A percentile compares a stretch with the other conserved stretches of the same genome.
Conservation (phyloP, 768 basidiomycete species). For the Tubosaeta sp. region DNA sequence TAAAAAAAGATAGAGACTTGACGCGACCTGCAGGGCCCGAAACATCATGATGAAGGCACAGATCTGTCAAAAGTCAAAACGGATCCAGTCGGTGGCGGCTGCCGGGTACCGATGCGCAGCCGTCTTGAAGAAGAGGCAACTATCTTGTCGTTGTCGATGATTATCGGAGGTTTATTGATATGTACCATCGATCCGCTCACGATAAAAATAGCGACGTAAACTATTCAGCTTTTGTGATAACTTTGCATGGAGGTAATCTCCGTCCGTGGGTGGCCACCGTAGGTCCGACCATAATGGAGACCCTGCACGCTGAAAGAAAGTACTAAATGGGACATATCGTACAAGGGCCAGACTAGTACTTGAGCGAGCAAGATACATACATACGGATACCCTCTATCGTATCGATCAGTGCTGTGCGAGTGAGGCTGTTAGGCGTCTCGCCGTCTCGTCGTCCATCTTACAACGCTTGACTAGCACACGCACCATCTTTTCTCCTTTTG, state of each 20-base stretch:
- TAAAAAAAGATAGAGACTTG: too few relatives aligned
- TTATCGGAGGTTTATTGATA: neutral
- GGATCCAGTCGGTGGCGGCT: neutral
- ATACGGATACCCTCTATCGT: neutral
- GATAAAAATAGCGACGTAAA: neutral
- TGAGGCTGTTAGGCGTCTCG: constrained; percentile 15
- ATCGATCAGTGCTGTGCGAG: constrained; percentile 1
- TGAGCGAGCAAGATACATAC: neutral
- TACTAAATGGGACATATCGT: neutral
- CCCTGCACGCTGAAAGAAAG: neutral
- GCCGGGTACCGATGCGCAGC: neutral
- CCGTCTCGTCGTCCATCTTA: constrained; percentile 26
- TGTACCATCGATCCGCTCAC: neutral
- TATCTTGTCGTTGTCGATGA: neutral
- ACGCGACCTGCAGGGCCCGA: neutral
- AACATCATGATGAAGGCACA: neutral
- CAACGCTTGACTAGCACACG: constrained; percentile 25
- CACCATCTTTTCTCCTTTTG: constrained; percentile 25
- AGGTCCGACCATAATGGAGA: neutral
- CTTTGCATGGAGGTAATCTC: neutral
- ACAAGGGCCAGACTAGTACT: neutral
- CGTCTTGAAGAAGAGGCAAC: neutral
- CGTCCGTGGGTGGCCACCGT: neutral
- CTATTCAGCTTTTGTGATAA: neutral
- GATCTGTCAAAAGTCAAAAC: neutral